phyloP scores from a whole-genome alignment of 768 basidiomycete genomes.

The Lanmaoa rubissima region DNA sequence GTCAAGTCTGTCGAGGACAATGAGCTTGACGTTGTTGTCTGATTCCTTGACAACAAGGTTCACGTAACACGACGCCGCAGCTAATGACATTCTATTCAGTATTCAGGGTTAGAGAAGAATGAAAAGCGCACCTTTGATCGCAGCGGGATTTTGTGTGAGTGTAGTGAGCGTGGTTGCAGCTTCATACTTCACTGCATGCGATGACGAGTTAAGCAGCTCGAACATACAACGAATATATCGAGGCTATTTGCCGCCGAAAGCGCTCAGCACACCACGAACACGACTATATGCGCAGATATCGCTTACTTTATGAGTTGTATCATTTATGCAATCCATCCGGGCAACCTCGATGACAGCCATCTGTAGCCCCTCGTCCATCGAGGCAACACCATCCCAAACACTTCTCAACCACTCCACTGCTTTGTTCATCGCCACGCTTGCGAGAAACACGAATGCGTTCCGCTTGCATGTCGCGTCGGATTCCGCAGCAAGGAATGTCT shows the following conservation, averaged over 20 bases:
- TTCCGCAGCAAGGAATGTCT: constrained; percentile 95
- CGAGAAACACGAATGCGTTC: constrained; percentile 95
- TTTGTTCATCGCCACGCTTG: constrained; percentile 80
- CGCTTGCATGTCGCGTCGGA: constrained; percentile 95
- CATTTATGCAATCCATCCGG: constrained; percentile 81
- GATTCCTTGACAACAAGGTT: constrained; percentile 92
- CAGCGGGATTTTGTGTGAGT: constrained; percentile 92
- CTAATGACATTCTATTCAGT: constrained; percentile 39
- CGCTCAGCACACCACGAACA: constrained; percentile 12
- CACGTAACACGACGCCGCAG: constrained; percentile 86
- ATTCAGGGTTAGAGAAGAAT: background rate
- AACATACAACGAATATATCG: constrained; percentile 93
- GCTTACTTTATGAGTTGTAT: constrained; percentile 78
- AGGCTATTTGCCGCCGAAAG: constrained; percentile 44
- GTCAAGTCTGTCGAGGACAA: constrained; percentile 91
- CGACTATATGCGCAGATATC: background rate
- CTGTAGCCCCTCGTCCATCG: constrained; percentile 90
- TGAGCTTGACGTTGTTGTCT: constrained; percentile 98
- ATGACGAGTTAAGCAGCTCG: constrained; percentile 84
- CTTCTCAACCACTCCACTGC: constrained; percentile 90
- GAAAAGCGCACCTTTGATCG: constrained; percentile 74
- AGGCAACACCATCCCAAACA: constrained; percentile 78
- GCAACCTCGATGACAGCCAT: constrained; percentile 96
- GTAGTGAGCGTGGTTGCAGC: constrained; percentile 93
- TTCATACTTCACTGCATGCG: constrained; percentile 96